These are phyloP conservation scores for Sclerotinia minor DNA, from an alignment of 2,329 filamentous ascomycete genomes.

Conservation along the genomic window DNA sequence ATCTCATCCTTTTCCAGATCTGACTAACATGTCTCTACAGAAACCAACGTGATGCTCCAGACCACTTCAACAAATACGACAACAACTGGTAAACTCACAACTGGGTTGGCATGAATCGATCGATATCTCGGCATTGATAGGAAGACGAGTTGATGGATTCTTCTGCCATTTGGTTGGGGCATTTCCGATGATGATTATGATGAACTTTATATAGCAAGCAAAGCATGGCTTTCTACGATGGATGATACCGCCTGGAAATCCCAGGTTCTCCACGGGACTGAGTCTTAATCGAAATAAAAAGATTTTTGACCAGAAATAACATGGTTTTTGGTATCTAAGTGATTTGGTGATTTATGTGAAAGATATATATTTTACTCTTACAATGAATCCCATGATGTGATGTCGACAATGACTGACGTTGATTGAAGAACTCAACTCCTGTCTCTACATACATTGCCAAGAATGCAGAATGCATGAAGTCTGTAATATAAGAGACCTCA, in stretches of 20 bases:
- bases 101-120: conserved; percentile 1
- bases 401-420: background rate
- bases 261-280: background rate
- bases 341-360: background rate
- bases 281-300: conserved; percentile 17
- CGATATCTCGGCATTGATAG: background rate
- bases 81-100: conserved; percentile 15
- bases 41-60: conserved; percentile 41
- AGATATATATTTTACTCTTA: background rate
- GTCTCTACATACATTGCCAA: background rate
- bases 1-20: background rate
- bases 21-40: conserved; percentile 24
- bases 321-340: background rate
- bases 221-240: conserved; percentile 13
- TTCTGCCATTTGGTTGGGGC: background rate
- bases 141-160: background rate
- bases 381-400: background rate
- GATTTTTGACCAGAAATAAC: conserved; percentile 9
- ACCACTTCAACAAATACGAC: conserved; percentile 34
- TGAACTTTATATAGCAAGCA: conserved; percentile 6
- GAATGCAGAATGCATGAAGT: background rate
- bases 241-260: conserved; percentile 1
- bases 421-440: background rate
- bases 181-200: conserved; percentile 6
- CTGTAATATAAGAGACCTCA: no score